Evolutionary conservation across 2,329 filamentous ascomycete genomes (phyloP), one percentile per base, ranked within the genome.

Genomic region (Trichoderma koningiopsis): DNA sequence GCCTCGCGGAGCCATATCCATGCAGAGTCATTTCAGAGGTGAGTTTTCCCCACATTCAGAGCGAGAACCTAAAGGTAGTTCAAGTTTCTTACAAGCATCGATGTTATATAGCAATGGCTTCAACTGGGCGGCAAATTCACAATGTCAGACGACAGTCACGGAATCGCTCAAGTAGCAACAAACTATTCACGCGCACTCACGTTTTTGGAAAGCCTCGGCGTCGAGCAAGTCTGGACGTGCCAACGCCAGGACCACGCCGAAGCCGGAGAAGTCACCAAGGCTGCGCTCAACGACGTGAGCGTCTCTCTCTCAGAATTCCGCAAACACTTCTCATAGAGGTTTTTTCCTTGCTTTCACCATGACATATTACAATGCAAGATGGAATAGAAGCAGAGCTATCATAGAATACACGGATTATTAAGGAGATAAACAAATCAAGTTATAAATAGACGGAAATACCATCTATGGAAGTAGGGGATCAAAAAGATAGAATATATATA

Each of bases 91-190:
- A 47, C 58, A n/a, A n/a, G 1, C 7, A 22, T n/a, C 22, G 4
- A 13, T 31, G 14, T 37, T 27, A 14, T 71, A 92, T 71, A 92
- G 91, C 88, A 88, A 77, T 97, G 93, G 83, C 76, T 94, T 66
- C 81, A 80, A 8, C 85, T 92, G 75, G 90, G 90, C 29, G 94
- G 96, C 29, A 88, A 87, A 70, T 97, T 98, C 80, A 96, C 93
- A 65, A 86, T 99, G 74, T 97, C 93, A 7, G 96, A 99, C 79
- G 96, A 99, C 80, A 97, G 94, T 78, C 96, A 99, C 82, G 92
- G 92, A 49, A 87, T 93, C 70, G 91, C 87, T 2, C 95, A 99
- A 77, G 86, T 99, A 5, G 93, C 90, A n/a, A 90, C 93, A 62
- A 95, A 97, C 77, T 98, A 96, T 81, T 77, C 79, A 57, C 87